Conservation (phyloP, 1,284 basidiomycete species). For the Phlebopus sp. region DNA sequence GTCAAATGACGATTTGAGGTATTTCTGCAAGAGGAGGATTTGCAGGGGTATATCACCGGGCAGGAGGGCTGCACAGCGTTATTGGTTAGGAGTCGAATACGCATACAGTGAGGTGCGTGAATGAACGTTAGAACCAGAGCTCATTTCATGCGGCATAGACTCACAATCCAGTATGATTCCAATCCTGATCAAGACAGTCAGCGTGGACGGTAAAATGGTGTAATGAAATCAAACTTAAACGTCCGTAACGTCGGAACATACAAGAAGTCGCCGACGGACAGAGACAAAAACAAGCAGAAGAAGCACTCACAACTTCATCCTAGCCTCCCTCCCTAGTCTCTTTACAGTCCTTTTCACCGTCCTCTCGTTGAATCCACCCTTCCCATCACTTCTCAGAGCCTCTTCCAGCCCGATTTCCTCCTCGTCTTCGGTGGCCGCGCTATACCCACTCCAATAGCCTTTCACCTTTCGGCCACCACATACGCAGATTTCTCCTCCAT, state of each 20-base stretch:
- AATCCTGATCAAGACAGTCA: slow-evolving; percentile 41
- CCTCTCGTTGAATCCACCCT: slow-evolving; percentile 55
- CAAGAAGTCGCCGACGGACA: background rate
- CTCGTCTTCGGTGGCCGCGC: slow-evolving; percentile 40
- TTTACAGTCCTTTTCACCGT: slow-evolving; percentile 65
- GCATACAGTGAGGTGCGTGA: background rate
- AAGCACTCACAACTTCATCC: slow-evolving; percentile 66
- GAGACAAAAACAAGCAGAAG: background rate
- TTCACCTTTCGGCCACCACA: slow-evolving; percentile 57
- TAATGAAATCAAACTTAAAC: background rate
- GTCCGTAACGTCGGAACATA: background rate
- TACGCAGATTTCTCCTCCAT: slow-evolving; percentile 43
- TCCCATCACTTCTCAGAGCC: slow-evolving; percentile 29
- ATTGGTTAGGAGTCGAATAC: too few relatives aligned
- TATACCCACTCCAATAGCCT: slow-evolving; percentile 65
- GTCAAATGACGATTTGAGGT: slow-evolving; percentile 77
- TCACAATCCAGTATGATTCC: slow-evolving; percentile 57
- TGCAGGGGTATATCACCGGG: slow-evolving; percentile 76
- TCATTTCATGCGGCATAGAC: slow-evolving; percentile 11
- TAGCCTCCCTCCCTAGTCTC: slow-evolving; percentile 58
- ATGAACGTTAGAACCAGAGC: background rate
- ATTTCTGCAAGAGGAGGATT: slow-evolving; percentile 80
- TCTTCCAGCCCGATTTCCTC: slow-evolving; percentile 15
- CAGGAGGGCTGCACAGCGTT: slow-evolving; percentile 48
- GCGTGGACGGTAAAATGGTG: background rate